Evolutionary conservation across 2,329 filamentous ascomycete species (phyloP), one percentile per base, ranked within the genome.

Genomic region (Fusarium newnesense): DNA sequence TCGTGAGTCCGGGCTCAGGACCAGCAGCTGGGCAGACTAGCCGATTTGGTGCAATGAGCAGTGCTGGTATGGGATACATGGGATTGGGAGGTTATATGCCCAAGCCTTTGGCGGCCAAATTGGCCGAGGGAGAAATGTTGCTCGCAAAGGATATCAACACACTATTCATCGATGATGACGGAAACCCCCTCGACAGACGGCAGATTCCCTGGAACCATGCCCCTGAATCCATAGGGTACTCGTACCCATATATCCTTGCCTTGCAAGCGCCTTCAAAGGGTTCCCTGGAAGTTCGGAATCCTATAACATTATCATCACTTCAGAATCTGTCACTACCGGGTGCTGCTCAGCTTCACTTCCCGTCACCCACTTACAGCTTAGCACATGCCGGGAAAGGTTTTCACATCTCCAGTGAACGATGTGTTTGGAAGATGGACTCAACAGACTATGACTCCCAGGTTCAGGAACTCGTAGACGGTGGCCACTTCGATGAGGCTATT

Each of bases 141-240:
- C 87, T 99, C n/a, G 94, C 96, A n/a, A 97, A 97, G 81, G 96
- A 99, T 76, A 94, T 98, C 77, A 97, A 98, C 80, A 97, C 95
- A 3, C 85, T 98, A 59, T 99, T 99, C 80, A 93, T 97, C 74
- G 92, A 96, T 65, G 89, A 92, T 16, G 88, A 94, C 36, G 96
- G 95, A 9, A 95, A 94, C 75, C 88, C 95, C 0, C 80, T 97
- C 39, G 92, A 95, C 49, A 94, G 94, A 81, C 88, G 93, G 62
- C 95, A 98, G 80, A 91, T 99, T n/a, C 95, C 95, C 4, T 99
- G 96, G 96, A 89, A 91, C 46, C 87, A 90, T 39, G 94, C 96
- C 3, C 97, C 96, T 3, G 95, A 98, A 77, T 92, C 92, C 63
- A 92, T 99, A 67, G 96, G 96, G 28, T 99, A 98, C 81, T 98